These are phyloP conservation scores for Venturia carpophila DNA, from an alignment of 2,329 filamentous ascomycete species.

Conservation along the genomic window DNA sequence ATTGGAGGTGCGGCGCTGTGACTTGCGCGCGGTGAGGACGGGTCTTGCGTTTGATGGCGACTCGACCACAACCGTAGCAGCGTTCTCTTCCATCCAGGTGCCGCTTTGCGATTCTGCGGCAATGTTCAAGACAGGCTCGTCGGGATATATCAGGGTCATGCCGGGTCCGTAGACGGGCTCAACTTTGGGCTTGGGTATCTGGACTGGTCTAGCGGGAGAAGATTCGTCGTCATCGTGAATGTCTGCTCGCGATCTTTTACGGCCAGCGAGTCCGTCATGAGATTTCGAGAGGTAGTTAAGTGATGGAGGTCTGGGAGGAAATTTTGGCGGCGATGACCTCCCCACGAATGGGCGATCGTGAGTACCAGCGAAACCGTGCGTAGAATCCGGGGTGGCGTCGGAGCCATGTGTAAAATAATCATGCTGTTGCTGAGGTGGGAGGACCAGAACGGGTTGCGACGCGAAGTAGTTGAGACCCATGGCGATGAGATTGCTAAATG, in stretches of 20 bases:
- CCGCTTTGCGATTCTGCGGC: constrained; percentile 61
- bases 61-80: constrained; percentile 37
- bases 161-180: constrained; percentile 64
- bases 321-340: constrained; percentile 33
- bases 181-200: constrained; percentile 49
- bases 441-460: constrained; percentile 40
- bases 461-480: constrained; percentile 41
- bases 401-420: constrained; percentile 27
- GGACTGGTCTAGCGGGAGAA: constrained; percentile 37
- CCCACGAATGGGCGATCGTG: constrained; percentile 27
- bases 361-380: constrained; percentile 25
- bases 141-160: constrained; percentile 64
- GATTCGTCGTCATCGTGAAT: constrained; percentile 48
- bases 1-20: constrained; percentile 50
- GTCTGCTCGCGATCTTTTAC: constrained; percentile 71
- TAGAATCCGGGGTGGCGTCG: constrained; percentile 23
- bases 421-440: constrained; percentile 36
- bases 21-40: constrained; percentile 51
- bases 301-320: constrained; percentile 34
- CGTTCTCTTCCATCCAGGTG: constrained; percentile 64
- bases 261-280: constrained; percentile 46
- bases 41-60: constrained; percentile 36
- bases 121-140: constrained; percentile 48
- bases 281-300: constrained; percentile 37
- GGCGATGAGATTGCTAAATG: constrained; percentile 21